Conservation (phyloP, 1,284 basidiomycete species). For the Melanopsichium pennsylvanicum region DNA sequence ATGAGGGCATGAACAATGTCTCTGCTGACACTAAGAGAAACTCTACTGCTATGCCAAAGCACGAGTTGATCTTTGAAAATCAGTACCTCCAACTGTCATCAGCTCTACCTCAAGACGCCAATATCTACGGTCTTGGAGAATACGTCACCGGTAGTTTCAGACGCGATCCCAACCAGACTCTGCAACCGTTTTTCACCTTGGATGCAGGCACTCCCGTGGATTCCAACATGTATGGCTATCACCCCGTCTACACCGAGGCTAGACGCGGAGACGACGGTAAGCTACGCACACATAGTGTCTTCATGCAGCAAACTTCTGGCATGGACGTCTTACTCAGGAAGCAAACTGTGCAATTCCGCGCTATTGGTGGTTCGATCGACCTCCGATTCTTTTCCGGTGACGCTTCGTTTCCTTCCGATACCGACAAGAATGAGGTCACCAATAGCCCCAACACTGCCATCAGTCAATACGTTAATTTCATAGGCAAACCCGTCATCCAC, state of each 20-base stretch:
- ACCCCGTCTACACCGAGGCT: constrained; percentile 76
- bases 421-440: background rate
- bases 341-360: constrained; percentile 48
- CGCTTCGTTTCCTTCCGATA: background rate
- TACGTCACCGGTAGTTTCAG: constrained; percentile 73
- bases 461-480: constrained; percentile 50
- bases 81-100: constrained; percentile 74
- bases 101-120: constrained; percentile 68
- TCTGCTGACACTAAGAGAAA: constrained; percentile 37
- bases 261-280: constrained; percentile 68
- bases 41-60: constrained; percentile 53
- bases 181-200: constrained; percentile 76
- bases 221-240: constrained; percentile 73
- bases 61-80: constrained; percentile 71
- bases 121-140: constrained; percentile 82
- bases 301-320: constrained; percentile 43
- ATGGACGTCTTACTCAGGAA: constrained; percentile 49
- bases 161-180: constrained; percentile 72
- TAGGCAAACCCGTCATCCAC: constrained; percentile 42
- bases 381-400: constrained; percentile 51
- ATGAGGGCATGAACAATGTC: constrained; percentile 31
- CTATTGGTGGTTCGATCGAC: constrained; percentile 55
- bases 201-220: constrained; percentile 67
- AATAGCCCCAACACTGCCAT: constrained; percentile 48
- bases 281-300: constrained; percentile 38